Evolutionary conservation across 441 rosid species (phyloP).

Genomic region (Kokia cookei): DNA sequence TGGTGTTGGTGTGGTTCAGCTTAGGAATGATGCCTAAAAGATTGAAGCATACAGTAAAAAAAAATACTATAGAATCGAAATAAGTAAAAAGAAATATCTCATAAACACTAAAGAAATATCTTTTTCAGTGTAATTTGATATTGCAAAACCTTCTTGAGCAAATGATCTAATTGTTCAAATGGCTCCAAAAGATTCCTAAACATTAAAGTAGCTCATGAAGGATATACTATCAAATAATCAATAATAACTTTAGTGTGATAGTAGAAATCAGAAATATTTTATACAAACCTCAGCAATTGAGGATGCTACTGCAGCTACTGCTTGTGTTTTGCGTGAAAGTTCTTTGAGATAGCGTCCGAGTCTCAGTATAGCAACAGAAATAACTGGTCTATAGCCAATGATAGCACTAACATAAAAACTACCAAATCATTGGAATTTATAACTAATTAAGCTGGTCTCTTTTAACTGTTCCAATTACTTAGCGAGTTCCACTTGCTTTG

Average conservation of each 20-base stretch:
- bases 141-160: conserved; percentile 72
- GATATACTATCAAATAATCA: not conserved
- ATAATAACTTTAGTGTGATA: not conserved
- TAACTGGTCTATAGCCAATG: conserved; percentile 72
- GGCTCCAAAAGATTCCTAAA: conserved; percentile 93
- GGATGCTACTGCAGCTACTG: conserved; percentile 90
- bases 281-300: conserved; percentile 83
- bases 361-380: conserved; percentile 64
- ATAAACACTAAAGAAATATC: conserved; percentile 1
- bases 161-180: conserved; percentile 91
- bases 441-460: too few relatives aligned
- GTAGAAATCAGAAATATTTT: not conserved
- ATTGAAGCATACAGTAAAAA: too few relatives aligned
- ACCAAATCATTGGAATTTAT: not conserved
- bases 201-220: conserved; percentile 3
- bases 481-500: too few relatives aligned
- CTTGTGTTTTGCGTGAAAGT: conserved; percentile 85
- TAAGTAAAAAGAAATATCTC: too few relatives aligned
- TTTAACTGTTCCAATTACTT: too few relatives aligned
- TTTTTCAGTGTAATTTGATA: conserved; percentile 71
- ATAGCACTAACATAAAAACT: conserved; percentile 47
- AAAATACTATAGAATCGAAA: too few relatives aligned
- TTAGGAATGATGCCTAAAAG: too few relatives aligned
- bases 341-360: conserved; percentile 86
- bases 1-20: too few relatives aligned